phyloP scores from a whole-genome alignment of 768 basidiomycete species.

The Tremella fuciformis region DNA sequence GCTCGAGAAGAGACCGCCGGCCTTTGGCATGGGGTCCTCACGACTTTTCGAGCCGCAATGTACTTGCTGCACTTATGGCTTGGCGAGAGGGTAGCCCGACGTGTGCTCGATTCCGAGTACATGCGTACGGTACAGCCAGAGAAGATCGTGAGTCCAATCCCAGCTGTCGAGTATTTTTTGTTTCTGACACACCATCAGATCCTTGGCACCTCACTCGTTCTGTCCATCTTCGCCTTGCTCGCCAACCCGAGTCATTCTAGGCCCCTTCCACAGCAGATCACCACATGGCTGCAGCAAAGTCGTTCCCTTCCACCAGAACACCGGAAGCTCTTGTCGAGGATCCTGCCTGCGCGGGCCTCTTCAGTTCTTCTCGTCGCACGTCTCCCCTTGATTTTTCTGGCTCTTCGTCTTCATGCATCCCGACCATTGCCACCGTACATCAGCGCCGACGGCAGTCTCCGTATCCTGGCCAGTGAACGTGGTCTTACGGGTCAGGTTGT shows the following conservation, averaged over 20 bases:
- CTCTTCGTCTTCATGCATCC: conserved; percentile 38
- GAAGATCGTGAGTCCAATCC: conserved; percentile 24
- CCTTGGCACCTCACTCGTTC: conserved; percentile 31
- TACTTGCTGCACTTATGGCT: conserved; percentile 28
- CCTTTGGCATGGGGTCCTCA: background rate
- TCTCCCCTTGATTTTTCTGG: conserved; percentile 31
- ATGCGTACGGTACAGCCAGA: conserved; percentile 26
- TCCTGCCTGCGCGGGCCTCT: conserved; percentile 15
- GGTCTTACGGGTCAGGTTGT: conserved; percentile 72
- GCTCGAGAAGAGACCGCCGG: background rate
- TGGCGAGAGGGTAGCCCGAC: conserved; percentile 21
- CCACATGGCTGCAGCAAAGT: conserved; percentile 5
- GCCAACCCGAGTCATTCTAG: conserved; percentile 18
- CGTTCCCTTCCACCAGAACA: conserved; percentile 1
- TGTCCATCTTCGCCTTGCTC: conserved; percentile 31
- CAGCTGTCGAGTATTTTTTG: too few relatives aligned
- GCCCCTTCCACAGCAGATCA: conserved; percentile 9
- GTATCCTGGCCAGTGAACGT: conserved; percentile 40
- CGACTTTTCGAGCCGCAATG: conserved; percentile 13
- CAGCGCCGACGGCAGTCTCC: conserved; percentile 28
- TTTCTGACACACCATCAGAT: conserved; percentile 22
- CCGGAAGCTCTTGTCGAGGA: background rate
- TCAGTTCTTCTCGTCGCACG: conserved; percentile 34
- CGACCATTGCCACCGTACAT: conserved; percentile 34
- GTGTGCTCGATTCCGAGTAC: conserved; percentile 7